phyloP scores from a whole-genome alignment of 768 basidiomycete genomes.

The Boletus eberwhitei region DNA sequence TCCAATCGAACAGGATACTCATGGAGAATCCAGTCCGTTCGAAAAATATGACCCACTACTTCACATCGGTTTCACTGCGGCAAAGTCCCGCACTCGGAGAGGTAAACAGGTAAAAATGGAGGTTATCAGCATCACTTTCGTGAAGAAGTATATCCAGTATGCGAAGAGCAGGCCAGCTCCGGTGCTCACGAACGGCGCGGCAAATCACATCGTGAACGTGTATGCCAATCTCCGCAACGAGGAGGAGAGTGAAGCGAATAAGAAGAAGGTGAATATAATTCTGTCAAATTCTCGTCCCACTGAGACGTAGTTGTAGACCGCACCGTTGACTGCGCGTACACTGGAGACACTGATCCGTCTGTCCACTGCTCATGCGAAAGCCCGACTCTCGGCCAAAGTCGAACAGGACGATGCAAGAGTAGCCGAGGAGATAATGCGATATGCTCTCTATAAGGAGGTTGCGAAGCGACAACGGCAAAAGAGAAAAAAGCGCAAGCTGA shows the following conservation, averaged over 20 bases:
- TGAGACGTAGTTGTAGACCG: conserved; percentile 58
- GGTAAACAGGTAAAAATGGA: conserved; percentile 66
- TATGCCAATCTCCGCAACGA: conserved; percentile 93
- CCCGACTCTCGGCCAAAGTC: conserved; percentile 82
- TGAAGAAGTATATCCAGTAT: conserved; percentile 99
- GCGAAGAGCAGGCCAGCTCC: conserved; percentile 88
- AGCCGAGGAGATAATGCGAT: conserved; percentile 94
- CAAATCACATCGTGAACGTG: conserved; percentile 89
- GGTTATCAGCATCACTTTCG: conserved; percentile 87
- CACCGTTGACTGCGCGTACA: conserved; percentile 96
- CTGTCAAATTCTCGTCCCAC: background rate
- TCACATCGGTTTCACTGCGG: conserved; percentile 71
- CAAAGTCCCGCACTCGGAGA: conserved; percentile 50
- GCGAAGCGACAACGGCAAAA: conserved; percentile 65
- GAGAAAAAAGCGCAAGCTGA: conserved; percentile 84
- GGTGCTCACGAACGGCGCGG: conserved; percentile 85
- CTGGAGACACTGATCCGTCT: conserved; percentile 98
- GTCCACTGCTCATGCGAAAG: conserved; percentile 96
- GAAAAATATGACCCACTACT: conserved; percentile 96
- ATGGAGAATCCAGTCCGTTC: conserved; percentile 62
- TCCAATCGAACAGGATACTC: conserved; percentile 37
- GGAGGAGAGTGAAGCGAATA: conserved; percentile 76
- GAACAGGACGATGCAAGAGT: conserved; percentile 81
- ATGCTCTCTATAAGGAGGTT: conserved; percentile 97
- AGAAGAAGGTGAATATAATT: conserved; percentile 61